A percentile compares a stretch with the other conserved stretches of the same genome.
Conservation (phyloP, 1,284 basidiomycete genomes). For the Cutaneotrichosporon cavernicola region DNA sequence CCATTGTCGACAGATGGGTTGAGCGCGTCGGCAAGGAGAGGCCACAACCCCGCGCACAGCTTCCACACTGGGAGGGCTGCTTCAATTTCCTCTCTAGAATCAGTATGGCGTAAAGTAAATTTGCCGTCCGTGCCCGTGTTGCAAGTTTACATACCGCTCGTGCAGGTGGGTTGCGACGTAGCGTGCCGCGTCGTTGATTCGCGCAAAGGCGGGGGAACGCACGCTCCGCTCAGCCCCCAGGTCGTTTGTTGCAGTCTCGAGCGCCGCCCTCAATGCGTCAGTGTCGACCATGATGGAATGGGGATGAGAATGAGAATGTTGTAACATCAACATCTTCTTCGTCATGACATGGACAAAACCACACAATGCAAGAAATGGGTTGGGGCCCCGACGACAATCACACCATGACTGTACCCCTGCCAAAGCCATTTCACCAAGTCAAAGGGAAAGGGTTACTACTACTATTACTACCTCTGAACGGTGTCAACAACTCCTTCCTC, state of each 20-base stretch:
- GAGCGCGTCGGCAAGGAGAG: slow-evolving; percentile 11
- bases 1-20: slow-evolving; percentile 27
- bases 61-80: slow-evolving; percentile 17
- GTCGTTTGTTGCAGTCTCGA: slow-evolving; percentile 13
- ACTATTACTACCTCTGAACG: too few species aligned
- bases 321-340: neutral
- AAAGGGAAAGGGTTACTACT: neutral
- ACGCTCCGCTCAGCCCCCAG: slow-evolving; percentile 14
- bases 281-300: slow-evolving; percentile 3
- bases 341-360: neutral
- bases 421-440: neutral
- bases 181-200: slow-evolving; percentile 26
- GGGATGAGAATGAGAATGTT: neutral
- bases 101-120: neutral
- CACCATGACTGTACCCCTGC: neutral
- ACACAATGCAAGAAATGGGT: neutral
- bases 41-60: slow-evolving; percentile 14
- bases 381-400: neutral
- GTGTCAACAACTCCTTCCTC: too few species aligned
- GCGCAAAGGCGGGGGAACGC: slow-evolving; percentile 21
- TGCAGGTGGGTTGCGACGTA: slow-evolving; percentile 36
- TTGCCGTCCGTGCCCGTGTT: neutral
- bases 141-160: slow-evolving; percentile 31
- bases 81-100: slow-evolving; percentile 26
- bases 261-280: slow-evolving; percentile 1